A percentile compares a stretch with the other conserved stretches of the same genome.
Conservation (phyloP, 2,329 filamentous ascomycete species). For the Fusarium tanahbumbuense region DNA sequence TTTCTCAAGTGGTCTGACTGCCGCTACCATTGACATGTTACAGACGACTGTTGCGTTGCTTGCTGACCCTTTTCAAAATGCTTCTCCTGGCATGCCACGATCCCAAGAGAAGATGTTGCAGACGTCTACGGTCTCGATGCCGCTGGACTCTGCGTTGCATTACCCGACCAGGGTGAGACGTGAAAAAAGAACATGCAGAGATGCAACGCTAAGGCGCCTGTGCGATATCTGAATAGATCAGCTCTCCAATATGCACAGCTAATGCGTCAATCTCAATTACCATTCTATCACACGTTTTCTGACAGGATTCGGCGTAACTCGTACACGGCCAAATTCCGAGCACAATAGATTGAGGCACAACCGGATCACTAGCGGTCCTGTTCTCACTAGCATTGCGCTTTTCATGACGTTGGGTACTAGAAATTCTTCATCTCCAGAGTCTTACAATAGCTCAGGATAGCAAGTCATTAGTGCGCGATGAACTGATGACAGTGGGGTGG, state of each 20-base stretch:
- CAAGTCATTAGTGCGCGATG: slow-evolving; percentile 28
- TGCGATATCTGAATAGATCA: slow-evolving; percentile 25
- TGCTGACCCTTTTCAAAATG: slow-evolving; percentile 8
- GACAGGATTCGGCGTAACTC: slow-evolving; percentile 1
- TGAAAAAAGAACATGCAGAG: slow-evolving; percentile 13
- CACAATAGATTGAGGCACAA: background rate
- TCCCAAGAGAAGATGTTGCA: slow-evolving; percentile 25
- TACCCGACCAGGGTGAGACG: slow-evolving; percentile 14
- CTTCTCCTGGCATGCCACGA: slow-evolving; percentile 11
- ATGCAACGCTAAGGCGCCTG: slow-evolving; percentile 8
- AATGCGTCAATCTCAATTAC: background rate
- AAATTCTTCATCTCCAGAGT: slow-evolving; percentile 4
- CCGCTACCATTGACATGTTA: slow-evolving; percentile 7
- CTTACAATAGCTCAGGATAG: slow-evolving; percentile 14
- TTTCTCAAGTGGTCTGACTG: slow-evolving; percentile 20
- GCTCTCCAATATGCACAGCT: background rate
- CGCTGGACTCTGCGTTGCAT: slow-evolving; percentile 35
- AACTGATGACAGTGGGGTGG: slow-evolving; percentile 34
- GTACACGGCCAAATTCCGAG: background rate
- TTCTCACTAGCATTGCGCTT: background rate
- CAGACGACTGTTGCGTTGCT: slow-evolving; percentile 14
- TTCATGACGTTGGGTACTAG: background rate
- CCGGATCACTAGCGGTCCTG: background rate
- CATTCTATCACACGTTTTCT: slow-evolving; percentile 1
- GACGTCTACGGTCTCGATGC: slow-evolving; percentile 38